These are phyloP conservation scores for Trametes maxima DNA, from an alignment of 768 basidiomycete species.

Conservation along the genomic window DNA sequence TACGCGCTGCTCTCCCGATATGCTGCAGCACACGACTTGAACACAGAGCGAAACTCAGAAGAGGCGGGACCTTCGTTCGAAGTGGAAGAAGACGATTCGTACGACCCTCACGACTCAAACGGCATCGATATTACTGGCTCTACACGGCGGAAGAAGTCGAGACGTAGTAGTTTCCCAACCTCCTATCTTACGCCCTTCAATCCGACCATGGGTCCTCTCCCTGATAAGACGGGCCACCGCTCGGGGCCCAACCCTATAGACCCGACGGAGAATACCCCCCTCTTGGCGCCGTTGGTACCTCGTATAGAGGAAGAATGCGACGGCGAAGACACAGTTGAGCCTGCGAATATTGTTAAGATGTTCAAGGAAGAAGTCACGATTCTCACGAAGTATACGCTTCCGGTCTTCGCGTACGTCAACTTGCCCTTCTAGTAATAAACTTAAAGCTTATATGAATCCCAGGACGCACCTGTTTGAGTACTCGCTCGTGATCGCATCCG, in stretches of 20 bases:
- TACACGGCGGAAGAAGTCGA: constrained; percentile 1
- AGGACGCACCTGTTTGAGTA: constrained; percentile 86
- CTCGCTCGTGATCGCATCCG: constrained; percentile 80
- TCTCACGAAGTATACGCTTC: constrained; percentile 64
- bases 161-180: constrained; percentile 37
- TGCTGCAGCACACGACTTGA: constrained; percentile 35
- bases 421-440: neutral
- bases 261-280: constrained; percentile 57
- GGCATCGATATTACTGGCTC: constrained; percentile 6
- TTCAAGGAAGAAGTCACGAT: constrained; percentile 63
- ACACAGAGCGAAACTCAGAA: constrained; percentile 14
- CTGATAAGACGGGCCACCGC: constrained; percentile 28
- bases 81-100: constrained; percentile 17
- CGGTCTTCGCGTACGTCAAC: constrained; percentile 65
- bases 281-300: constrained; percentile 57
- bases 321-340: constrained; percentile 34
- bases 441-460: neutral
- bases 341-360: constrained; percentile 36
- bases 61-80: constrained; percentile 8
- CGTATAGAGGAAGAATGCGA: constrained; percentile 57
- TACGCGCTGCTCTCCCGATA: constrained; percentile 63
- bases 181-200: constrained; percentile 42
- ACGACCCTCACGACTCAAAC: constrained; percentile 13
- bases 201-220: constrained; percentile 36
- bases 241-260: constrained; percentile 28